A percentile compares a stretch with the other conserved stretches of the same genome.
Evolutionary conservation across 2,329 filamentous ascomycete genomes (phyloP).

Genomic region (Phaeomoniella chlamydospora): DNA sequence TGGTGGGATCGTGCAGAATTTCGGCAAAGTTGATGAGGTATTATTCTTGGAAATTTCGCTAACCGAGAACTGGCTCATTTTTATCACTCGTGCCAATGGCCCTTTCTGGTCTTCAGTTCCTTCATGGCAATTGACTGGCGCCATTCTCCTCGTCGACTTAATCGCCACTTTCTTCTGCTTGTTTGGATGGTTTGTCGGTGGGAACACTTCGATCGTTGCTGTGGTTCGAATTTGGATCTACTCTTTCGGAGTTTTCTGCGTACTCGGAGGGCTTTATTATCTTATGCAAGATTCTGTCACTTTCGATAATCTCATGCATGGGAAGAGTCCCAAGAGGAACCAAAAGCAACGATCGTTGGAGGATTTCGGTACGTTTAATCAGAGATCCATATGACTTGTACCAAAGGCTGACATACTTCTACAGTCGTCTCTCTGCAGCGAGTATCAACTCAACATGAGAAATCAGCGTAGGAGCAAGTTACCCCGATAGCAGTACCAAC

Average conservation of each 20-base stretch:
- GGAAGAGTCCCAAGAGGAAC: slow-evolving; percentile 68
- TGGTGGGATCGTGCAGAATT: slow-evolving; percentile 82
- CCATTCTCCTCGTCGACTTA: slow-evolving; percentile 69
- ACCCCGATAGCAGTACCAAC: too few relatives aligned
- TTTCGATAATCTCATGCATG: slow-evolving; percentile 89
- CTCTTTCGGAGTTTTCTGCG: slow-evolving; percentile 77
- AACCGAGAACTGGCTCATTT: slow-evolving; percentile 92
- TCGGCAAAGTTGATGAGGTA: slow-evolving; percentile 65
- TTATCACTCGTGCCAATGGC: slow-evolving; percentile 86
- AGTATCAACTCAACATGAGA: slow-evolving; percentile 84
- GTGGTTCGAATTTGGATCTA: slow-evolving; percentile 85
- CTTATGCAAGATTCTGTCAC: slow-evolving; percentile 65
- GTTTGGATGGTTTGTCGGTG: slow-evolving; percentile 66
- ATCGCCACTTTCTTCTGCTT: slow-evolving; percentile 74
- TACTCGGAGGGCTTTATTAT: slow-evolving; percentile 67
- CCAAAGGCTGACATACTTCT: slow-evolving; percentile 34
- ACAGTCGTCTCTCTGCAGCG: slow-evolving; percentile 76
- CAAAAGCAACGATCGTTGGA: slow-evolving; percentile 74
- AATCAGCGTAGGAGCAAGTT: slow-evolving; percentile 47
- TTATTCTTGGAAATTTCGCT: slow-evolving; percentile 83
- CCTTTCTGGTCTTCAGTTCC: slow-evolving; percentile 84
- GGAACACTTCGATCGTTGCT: slow-evolving; percentile 62
- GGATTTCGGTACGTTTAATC: slow-evolving; percentile 63
- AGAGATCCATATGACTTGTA: too few relatives aligned
- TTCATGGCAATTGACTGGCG: slow-evolving; percentile 68